Evolutionary conservation across 768 basidiomycete genomes (phyloP).

Genomic region (Lentinula aciculospora): DNA sequence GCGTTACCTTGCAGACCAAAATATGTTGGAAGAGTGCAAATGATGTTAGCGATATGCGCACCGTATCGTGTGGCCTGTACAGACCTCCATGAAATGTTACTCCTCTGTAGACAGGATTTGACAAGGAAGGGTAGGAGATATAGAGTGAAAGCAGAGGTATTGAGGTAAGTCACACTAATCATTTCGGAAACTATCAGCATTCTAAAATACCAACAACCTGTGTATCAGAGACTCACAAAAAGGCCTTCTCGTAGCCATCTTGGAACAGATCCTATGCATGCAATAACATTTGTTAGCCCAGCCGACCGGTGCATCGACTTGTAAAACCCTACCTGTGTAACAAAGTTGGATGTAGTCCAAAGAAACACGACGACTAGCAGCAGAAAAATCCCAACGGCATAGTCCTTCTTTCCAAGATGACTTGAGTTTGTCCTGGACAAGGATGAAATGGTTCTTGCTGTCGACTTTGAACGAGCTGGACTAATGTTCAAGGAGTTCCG

Average conservation of each 20-base stretch:
- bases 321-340: slow-evolving; percentile 58
- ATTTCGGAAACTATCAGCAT: no score
- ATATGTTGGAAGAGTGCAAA: not conserved
- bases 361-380: slow-evolving; percentile 74
- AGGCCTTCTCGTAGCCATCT: slow-evolving; percentile 82
- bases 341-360: slow-evolving; percentile 87
- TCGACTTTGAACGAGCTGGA: not conserved
- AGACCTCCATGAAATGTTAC: not conserved
- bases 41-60: not conserved
- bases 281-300: slow-evolving; percentile 11
- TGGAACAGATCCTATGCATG: slow-evolving; percentile 42
- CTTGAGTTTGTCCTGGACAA: not conserved
- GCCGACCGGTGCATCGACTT: slow-evolving; percentile 4
- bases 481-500: not conserved
- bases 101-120: not conserved
- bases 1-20: slow-evolving; percentile 1
- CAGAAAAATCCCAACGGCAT: slow-evolving; percentile 49
- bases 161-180: slow-evolving; percentile 82
- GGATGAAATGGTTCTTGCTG: not conserved
- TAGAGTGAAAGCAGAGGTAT: slow-evolving; percentile 81
- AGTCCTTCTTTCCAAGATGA: not conserved
- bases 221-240: slow-evolving; percentile 50
- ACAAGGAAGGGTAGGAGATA: slow-evolving; percentile 63
- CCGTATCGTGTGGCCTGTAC: not conserved
- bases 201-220: not conserved